Conservation (phyloP, 208 protist species). For the Trichomonas tenax region DNA sequence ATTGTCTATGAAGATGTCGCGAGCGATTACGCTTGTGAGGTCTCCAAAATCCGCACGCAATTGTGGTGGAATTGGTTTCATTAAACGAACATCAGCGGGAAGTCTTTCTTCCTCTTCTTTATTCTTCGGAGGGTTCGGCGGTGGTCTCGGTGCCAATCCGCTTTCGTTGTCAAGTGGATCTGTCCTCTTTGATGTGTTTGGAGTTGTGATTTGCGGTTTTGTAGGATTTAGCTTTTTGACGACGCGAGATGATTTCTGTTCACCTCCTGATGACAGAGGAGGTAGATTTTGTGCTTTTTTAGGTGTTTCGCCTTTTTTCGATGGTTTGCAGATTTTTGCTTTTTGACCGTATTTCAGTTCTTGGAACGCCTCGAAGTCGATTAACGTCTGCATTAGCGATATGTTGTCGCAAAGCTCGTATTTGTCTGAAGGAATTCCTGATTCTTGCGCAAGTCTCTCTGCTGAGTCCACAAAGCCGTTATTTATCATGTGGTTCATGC, state of each 20-base stretch:
- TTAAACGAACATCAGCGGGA: not conserved
- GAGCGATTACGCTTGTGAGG: not conserved
- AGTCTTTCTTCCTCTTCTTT: not conserved
- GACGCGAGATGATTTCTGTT: not conserved
- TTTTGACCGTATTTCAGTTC: slow-evolving; percentile 17
- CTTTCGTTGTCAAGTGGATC: not conserved
- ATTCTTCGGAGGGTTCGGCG: not conserved
- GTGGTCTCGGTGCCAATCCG: not conserved
- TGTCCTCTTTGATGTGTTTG: not conserved
- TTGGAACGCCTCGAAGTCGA: not conserved
- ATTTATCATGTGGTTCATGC: not conserved
- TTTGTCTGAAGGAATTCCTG: not conserved
- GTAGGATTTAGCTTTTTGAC: not conserved
- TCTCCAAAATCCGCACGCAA: not conserved
- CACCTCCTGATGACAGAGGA: not conserved
- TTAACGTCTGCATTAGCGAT: not conserved
- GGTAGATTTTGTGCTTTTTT: not conserved
- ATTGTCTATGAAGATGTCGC: slow-evolving; percentile 3
- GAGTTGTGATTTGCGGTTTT: not conserved
- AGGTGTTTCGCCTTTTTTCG: not conserved
- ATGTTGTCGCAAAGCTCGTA: slow-evolving; percentile 2
- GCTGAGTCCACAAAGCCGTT: not conserved
- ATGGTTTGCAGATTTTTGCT: not conserved
- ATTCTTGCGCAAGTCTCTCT: not conserved
- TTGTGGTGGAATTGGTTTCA: slow-evolving; percentile 3